Evolutionary conservation across 306 rosid species (phyloP).

Genomic region (Lupinus albus): DNA sequence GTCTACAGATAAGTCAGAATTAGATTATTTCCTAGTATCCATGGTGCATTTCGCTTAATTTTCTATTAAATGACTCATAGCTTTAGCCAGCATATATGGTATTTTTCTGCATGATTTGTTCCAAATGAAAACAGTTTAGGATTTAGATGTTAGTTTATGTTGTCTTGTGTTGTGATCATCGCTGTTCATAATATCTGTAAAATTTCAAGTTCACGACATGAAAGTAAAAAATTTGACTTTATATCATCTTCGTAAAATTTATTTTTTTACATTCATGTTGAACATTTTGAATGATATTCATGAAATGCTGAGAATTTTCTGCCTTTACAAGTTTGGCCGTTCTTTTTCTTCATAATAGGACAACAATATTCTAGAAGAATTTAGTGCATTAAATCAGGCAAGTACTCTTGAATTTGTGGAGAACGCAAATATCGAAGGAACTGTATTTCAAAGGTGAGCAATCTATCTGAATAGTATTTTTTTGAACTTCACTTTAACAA

Average conservation of each 20-base stretch:
- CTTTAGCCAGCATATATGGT: neutral
- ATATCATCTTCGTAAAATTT: neutral
- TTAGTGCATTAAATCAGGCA: constrained; percentile 56
- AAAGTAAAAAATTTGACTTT: constrained; percentile 2
- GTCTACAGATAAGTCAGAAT: neutral
- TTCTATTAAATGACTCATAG: neutral
- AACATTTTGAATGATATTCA: neutral
- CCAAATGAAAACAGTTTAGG: constrained; percentile 8
- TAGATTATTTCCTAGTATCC: neutral
- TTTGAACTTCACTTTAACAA: neutral
- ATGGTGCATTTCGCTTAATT: neutral
- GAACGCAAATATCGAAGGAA: constrained; percentile 53
- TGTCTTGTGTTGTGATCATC: constrained; percentile 22
- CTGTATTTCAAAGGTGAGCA: constrained; percentile 62
- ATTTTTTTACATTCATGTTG: constrained; percentile 2
- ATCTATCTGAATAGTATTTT: neutral
- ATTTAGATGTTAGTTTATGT: constrained; percentile 15
- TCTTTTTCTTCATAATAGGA: constrained; percentile 46
- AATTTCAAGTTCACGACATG: constrained; percentile 7
- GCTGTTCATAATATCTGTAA: neutral
- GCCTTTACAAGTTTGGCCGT: neutral
- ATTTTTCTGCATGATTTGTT: constrained; percentile 29
- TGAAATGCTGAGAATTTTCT: neutral
- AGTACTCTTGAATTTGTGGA: constrained; percentile 57
- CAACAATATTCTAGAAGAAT: constrained; percentile 62